Evolutionary conservation across 1,139 yeast species (phyloP), one percentile per base, ranked within the genome.

Genomic region (Eremothecium sinecaudum): DNA sequence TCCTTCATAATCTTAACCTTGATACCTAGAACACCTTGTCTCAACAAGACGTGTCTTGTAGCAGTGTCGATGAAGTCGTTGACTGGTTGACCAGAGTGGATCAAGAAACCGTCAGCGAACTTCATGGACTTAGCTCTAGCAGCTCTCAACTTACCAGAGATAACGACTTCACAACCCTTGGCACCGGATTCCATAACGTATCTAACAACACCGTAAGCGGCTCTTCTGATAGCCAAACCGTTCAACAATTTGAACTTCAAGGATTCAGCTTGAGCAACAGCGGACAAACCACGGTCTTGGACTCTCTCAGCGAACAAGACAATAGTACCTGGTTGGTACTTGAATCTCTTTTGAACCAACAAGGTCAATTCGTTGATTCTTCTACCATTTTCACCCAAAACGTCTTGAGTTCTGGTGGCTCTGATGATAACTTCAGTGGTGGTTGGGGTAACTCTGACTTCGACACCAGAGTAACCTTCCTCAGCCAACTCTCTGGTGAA

Each of bases 61-160:
- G 98, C 98, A 66, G 79, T 73, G 72, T 90, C 98, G 67, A 90
- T 90, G 79, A 90, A 90, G 66, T 90, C 98, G 61, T 75, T 79
- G 70, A 90, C 92, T 74, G 98, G 98, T 77, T 90, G 98, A 83
- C 98, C 98, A 63, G 96, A 84, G 93, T 90, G 98, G 77, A 90
- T 92, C 93, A 90, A 84, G 94, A 90, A 90, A 77, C 98, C 98
- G 67, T 90, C 97, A 66, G 93, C 80, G 80, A 90, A 90, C 75
- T 90, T 90, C 93, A 90, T 93, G 62, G 97, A 81, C 82, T 90
- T 90, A 64, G 99, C 98, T 79, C 98, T 87, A 62, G 98, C 98
- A 72, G 96, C 98, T 78, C 96, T 84, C 69, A 92, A 81, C 75
- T 90, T 90, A 80, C 98, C 98, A 56, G 96, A 84, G 65, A 87